Evolutionary conservation across 345 rosid species (phyloP).

Genomic region (Jatropha curcas): DNA sequence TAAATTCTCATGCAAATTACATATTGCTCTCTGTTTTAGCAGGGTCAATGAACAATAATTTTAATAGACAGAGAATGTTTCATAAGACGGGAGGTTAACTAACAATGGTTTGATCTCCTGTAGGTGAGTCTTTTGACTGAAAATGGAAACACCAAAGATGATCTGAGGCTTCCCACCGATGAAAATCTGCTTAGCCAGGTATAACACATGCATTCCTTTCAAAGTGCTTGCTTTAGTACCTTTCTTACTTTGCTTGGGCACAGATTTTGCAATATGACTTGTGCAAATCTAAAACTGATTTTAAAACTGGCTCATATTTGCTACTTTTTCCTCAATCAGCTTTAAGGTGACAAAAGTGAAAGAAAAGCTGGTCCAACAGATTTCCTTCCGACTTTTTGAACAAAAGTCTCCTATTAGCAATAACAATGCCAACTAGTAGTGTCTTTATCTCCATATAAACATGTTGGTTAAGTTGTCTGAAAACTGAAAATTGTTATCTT

Average conservation of each 20-base stretch:
- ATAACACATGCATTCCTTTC: neutral
- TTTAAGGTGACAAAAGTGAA: no score
- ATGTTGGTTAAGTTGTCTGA: neutral
- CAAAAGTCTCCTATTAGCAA: no score
- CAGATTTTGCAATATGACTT: no score
- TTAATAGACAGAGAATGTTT: no score
- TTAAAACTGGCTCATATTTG: no score
- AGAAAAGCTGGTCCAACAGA: no score
- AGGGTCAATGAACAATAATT: neutral
- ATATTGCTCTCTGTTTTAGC: neutral
- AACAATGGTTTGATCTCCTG: neutral
- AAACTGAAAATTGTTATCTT: slow-evolving; percentile 1
- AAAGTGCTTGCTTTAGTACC: neutral
- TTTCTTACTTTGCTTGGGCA: neutral
- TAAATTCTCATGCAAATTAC: neutral
- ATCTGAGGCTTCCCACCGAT: slow-evolving; percentile 74
- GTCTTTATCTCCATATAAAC: neutral
- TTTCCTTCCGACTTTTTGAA: no score
- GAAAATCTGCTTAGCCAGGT: slow-evolving; percentile 66
- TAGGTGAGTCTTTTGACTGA: slow-evolving; percentile 76
- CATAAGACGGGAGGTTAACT: no score
- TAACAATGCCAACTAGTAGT: no score
- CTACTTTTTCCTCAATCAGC: no score
- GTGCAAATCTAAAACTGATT: no score
- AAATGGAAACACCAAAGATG: slow-evolving; percentile 70